A percentile compares a stretch with the other conserved stretches of the same genome.
phyloP scores from a whole-genome alignment of 352 stramenopile genomes.

The Phytophthora vignae region DNA sequence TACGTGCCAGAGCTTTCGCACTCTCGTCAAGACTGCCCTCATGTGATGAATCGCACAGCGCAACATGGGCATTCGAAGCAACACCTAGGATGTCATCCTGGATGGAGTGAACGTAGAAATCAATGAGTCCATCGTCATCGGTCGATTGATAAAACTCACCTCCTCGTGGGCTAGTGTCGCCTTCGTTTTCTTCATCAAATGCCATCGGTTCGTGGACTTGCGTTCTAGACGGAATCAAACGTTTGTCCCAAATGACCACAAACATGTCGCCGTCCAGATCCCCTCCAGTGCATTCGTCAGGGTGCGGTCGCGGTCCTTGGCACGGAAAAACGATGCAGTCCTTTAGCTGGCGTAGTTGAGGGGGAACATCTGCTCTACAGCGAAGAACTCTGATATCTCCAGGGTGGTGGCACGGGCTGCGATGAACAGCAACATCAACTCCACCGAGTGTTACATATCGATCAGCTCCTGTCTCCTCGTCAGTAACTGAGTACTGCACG shows the following conservation, averaged over 20 bases:
- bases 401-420: constrained; percentile 81
- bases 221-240: constrained; percentile 59
- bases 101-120: constrained; percentile 82
- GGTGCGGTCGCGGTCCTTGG: constrained; percentile 69
- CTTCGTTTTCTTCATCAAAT: constrained; percentile 41
- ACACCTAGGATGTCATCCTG: constrained; percentile 78
- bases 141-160: constrained; percentile 41
- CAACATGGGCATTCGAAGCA: constrained; percentile 82
- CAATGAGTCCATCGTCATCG: constrained; percentile 58
- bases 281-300: constrained; percentile 82
- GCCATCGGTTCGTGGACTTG: constrained; percentile 59
- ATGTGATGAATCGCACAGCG: constrained; percentile 57
- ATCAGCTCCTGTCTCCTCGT: constrained; percentile 30
- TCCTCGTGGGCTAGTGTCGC: constrained; percentile 18
- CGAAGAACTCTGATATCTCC: constrained; percentile 76
- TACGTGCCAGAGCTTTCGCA: constrained; percentile 63
- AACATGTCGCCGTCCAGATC: constrained; percentile 87
- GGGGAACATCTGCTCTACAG: constrained; percentile 60
- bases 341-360: constrained; percentile 50
- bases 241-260: constrained; percentile 84
- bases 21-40: constrained; percentile 57
- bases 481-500: constrained; percentile 73
- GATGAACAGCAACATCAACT: constrained; percentile 71
- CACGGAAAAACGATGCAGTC: constrained; percentile 85
- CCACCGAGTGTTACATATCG: constrained; percentile 42